phyloP scores from a whole-genome alignment of 441 rosid genomes.

The Croton laevigatus region DNA sequence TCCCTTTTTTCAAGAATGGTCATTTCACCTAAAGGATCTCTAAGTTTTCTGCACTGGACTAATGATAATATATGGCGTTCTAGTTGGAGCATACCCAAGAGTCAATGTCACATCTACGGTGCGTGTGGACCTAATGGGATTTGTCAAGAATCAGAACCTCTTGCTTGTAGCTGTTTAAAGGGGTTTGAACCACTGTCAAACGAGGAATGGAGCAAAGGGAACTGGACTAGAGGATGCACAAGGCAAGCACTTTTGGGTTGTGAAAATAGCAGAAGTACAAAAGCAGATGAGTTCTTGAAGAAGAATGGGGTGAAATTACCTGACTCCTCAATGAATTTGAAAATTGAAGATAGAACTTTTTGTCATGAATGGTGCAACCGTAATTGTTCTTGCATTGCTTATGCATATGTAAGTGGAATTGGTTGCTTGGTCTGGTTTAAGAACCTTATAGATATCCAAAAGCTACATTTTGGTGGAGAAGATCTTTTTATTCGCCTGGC shows the following conservation, averaged over 20 bases:
- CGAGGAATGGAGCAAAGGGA: conserved; percentile 8
- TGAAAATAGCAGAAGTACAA: not conserved
- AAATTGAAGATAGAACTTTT: conserved; percentile 11
- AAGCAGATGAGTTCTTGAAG: conserved; percentile 15
- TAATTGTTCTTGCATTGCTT: conserved; percentile 18
- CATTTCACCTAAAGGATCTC: not conserved
- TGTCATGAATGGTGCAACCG: conserved; percentile 7
- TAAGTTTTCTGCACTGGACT: conserved; percentile 14
- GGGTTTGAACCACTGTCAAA: conserved; percentile 17
- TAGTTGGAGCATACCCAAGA: conserved; percentile 14
- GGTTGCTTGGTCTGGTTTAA: conserved; percentile 21
- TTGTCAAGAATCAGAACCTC: conserved; percentile 15
- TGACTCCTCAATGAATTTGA: not conserved
- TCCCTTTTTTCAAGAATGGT: conserved; percentile 6
- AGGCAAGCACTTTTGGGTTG: conserved; percentile 12
- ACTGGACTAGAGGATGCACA: conserved; percentile 11
- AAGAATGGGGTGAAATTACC: conserved; percentile 15
- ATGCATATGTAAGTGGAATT: conserved; percentile 20
- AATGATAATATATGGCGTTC: conserved; percentile 13
- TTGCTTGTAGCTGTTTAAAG: conserved; percentile 21
- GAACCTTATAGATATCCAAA: conserved; percentile 19
- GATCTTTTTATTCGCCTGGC: conserved; percentile 21
- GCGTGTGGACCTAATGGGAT: conserved; percentile 21
- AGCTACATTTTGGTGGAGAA: conserved; percentile 14
- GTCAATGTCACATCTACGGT: conserved; percentile 24